Conservation (phyloP, 768 basidiomycete genomes). For the Tylopilus felleus region DNA sequence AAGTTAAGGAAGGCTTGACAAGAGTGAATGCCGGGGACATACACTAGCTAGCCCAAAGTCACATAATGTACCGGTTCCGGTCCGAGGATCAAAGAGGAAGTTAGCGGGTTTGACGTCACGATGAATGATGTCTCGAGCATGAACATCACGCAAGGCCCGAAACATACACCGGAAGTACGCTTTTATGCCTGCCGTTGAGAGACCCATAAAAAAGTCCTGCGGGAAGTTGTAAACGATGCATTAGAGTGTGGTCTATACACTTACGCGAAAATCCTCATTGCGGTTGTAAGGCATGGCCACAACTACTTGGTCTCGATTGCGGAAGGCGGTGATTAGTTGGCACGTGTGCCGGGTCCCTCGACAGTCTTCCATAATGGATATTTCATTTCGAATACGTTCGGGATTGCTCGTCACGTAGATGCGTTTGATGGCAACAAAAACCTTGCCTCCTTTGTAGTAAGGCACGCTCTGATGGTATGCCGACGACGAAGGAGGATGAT, state of each 20-base stretch:
- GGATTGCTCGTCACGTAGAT: constrained; percentile 97
- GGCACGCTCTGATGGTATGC: constrained; percentile 59
- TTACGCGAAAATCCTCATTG: constrained; percentile 89
- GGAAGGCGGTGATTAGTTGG: constrained; percentile 92
- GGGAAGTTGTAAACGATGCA: constrained; percentile 4
- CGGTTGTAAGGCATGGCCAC: constrained; percentile 91
- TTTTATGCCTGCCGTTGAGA: constrained; percentile 76
- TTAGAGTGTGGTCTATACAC: constrained; percentile 29
- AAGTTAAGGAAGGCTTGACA: constrained; percentile 1
- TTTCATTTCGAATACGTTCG: constrained; percentile 87
- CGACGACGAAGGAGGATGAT: constrained; percentile 58
- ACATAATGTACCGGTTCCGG: constrained; percentile 80
- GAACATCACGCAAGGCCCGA: constrained; percentile 85
- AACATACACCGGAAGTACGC: constrained; percentile 89
- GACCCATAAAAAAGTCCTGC: constrained; percentile 73
- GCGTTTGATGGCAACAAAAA: constrained; percentile 91
- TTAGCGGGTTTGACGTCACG: constrained; percentile 98
- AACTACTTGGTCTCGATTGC: constrained; percentile 88
- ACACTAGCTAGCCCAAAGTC: constrained; percentile 97
- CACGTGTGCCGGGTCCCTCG: constrained; percentile 85
- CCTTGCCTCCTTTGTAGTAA: constrained; percentile 43
- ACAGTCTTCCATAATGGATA: constrained; percentile 82
- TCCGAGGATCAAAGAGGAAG: constrained; percentile 87
- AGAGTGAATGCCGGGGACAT: constrained; percentile 28
- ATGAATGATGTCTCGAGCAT: constrained; percentile 84